Evolutionary conservation across 83 land plant genomes (phyloP).

Genomic region (Picea abies): DNA sequence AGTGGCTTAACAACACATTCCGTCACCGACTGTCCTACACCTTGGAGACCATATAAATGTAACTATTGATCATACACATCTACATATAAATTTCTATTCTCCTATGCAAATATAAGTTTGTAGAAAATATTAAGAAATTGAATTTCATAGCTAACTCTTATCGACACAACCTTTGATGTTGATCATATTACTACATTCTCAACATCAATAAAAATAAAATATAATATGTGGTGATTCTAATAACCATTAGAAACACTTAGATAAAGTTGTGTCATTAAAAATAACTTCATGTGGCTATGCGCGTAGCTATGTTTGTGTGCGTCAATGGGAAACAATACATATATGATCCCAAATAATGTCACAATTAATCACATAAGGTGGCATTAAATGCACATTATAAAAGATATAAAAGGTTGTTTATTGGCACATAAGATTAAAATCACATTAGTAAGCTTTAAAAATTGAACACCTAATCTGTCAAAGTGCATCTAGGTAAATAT

Average conservation of each 20-base stretch:
- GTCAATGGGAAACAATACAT: background rate
- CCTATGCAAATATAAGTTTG: constrained; percentile 4
- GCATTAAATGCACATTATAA: background rate
- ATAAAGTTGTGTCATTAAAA: background rate
- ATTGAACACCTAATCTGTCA: background rate
- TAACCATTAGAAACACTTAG: background rate
- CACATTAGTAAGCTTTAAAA: background rate
- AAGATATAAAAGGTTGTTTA: background rate
- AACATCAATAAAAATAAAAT: no score
- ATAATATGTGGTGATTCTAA: background rate
- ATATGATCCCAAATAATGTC: background rate
- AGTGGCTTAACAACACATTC: no score
- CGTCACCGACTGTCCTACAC: no score
- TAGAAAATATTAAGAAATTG: background rate
- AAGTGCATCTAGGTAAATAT: no score
- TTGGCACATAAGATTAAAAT: background rate
- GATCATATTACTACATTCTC: no score
- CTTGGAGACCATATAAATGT: constrained; percentile 60
- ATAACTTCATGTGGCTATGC: background rate
- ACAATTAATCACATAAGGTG: background rate
- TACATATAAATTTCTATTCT: constrained; percentile 14
- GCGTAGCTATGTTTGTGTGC: no score
- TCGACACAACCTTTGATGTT: no score
- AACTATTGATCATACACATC: constrained; percentile 55
- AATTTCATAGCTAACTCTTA: no score